Base-by-base conservation (phyloP, 2,329 filamentous ascomycete genomes). In the Monosporascus ibericus region DNA sequence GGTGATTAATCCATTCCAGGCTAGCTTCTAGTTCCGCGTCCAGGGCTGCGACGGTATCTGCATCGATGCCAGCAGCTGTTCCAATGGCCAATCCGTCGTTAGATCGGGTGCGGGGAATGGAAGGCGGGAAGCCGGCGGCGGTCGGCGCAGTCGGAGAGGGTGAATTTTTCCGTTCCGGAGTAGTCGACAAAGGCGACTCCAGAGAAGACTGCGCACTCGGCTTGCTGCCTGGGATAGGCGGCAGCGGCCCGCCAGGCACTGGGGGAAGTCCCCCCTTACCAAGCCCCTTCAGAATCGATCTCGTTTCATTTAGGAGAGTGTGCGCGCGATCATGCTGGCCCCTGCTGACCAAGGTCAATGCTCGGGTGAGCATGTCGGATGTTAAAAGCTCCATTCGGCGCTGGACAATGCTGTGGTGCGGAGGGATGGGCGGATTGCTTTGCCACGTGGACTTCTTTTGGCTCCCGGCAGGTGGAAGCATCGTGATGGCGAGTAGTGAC, bases 1-100 rank as follows among this genome's bases (percentile, higher is more conserved):
- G 94, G 65, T 99, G 94, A 66, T 88, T 91, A 70, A 99, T 97
- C 94, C 94, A 99, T 71, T 99, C 94, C 17, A 99, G 75, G 48
- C 88, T 90, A 36, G 88, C 83, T 68, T 96, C 90, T 36, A 99
- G 81, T 69, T 99, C 94, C 1, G 88, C 83, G 68, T 99, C 94
- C 18, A 99, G 82, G 2, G 94, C 92, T 24, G 84, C 78, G 63
- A 97, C 92, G 0, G 89, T 94, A 37, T 78, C 78, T 6, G 82
- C 73, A 64, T 99, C 94, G 52, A 99, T 92, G n/a, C 90, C 88
- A 6, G 85, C 81, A 7, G 72, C 63, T 9, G 66, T 70, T 73
- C 81, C 60, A 70, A 87, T 53, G 69, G 79, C 67, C 70, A 89
- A 66, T 6, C 75, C 76, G 56, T 84, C 82, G 48, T 74, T 79